Evolutionary conservation across 2,329 filamentous ascomycete genomes (phyloP).

Genomic region (Graphium sp.): DNA sequence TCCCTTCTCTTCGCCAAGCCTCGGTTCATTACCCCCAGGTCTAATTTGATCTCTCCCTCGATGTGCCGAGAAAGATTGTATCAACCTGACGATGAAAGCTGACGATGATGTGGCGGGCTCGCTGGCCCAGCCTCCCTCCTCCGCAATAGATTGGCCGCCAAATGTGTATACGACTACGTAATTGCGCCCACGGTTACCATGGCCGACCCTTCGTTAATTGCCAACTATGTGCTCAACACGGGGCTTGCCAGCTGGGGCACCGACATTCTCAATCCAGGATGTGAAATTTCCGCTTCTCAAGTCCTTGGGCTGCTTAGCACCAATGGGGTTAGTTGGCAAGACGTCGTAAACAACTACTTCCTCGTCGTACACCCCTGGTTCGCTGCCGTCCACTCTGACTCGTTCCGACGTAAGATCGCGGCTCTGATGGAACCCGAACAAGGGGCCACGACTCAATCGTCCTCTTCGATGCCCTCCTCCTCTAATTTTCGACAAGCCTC

Average conservation of each 20-base stretch:
- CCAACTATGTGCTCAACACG: conserved; percentile 10
- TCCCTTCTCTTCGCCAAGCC: no score
- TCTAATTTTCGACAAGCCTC: background rate
- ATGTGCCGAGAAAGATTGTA: no score
- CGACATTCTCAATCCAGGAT: conserved; percentile 13
- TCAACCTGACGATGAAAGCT: no score
- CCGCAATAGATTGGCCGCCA: conserved; percentile 7
- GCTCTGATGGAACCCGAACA: no score
- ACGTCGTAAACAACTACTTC: conserved; percentile 20
- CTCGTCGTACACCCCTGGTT: conserved; percentile 22
- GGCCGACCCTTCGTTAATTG: conserved; percentile 11
- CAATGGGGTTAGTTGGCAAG: conserved; percentile 18
- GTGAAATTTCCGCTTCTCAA: conserved; percentile 17
- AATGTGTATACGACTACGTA: conserved; percentile 18
- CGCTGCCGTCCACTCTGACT: conserved; percentile 19
- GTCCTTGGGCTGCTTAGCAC: conserved; percentile 19
- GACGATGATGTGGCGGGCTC: no score
- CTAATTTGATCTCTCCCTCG: no score
- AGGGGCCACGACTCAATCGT: no score
- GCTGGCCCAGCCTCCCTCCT: conserved; percentile 8
- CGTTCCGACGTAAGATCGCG: conserved; percentile 16
- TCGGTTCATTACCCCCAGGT: no score
- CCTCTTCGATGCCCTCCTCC: no score
- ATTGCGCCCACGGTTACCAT: conserved; percentile 16
- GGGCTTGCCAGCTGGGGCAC: conserved; percentile 3